phyloP scores from a whole-genome alignment of 2,329 filamentous ascomycete species.

The Colletotrichum abscissum region DNA sequence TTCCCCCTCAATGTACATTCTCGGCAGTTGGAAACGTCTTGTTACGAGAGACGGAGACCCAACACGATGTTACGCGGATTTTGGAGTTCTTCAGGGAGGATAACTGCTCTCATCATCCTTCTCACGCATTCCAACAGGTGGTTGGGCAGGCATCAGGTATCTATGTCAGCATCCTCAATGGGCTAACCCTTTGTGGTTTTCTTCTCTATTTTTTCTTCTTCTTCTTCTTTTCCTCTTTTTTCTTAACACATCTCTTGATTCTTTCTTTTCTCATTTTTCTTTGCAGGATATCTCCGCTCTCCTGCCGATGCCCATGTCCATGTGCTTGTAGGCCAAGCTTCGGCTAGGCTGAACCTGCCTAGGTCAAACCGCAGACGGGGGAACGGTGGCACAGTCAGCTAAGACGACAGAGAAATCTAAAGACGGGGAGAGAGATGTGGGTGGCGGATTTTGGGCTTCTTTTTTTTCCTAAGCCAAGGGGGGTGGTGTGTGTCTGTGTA shows the following conservation, averaged over 20 bases:
- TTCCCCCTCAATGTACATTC: conserved; percentile 17
- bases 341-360: conserved; percentile 5
- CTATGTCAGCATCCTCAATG: conserved; percentile 28
- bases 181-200: conserved; percentile 25
- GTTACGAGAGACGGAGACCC: conserved; percentile 7
- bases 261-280: conserved; percentile 16
- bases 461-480: neutral
- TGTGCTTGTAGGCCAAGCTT: neutral
- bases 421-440: neutral
- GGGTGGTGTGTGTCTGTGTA: neutral
- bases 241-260: conserved; percentile 1
- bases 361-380: neutral
- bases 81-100: conserved; percentile 27
- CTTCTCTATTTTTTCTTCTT: conserved; percentile 33
- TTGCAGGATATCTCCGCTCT: neutral
- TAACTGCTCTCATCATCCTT: conserved; percentile 29
- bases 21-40: conserved; percentile 23
- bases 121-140: conserved; percentile 26
- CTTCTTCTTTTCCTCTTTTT: conserved; percentile 26
- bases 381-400: neutral
- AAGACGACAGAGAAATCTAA: neutral
- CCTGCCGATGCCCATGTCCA: neutral
- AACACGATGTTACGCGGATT: conserved; percentile 30
- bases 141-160: conserved; percentile 32
- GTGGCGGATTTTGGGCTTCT: neutral